phyloP scores from a whole-genome alignment of 306 rosid species.

The Geum urbanum region DNA sequence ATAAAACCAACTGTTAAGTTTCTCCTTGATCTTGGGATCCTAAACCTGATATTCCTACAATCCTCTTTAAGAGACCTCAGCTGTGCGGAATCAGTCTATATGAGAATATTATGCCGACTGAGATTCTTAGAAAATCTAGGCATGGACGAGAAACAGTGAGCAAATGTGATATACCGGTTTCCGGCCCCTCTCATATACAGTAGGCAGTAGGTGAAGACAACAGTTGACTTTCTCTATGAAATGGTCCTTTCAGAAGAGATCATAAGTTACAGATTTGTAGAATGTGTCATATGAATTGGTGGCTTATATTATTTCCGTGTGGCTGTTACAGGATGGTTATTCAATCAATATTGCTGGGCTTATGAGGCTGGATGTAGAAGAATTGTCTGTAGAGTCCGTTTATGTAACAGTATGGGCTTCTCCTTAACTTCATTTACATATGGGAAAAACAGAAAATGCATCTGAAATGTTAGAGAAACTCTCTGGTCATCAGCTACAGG shows the following conservation, averaged over 20 bases:
- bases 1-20: slow-evolving; percentile 87
- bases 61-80: slow-evolving; percentile 82
- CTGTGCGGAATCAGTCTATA: slow-evolving; percentile 87
- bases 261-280: too few species aligned
- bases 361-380: slow-evolving; percentile 84
- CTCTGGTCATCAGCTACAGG: slow-evolving; percentile 87
- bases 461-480: slow-evolving; percentile 55
- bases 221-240: slow-evolving; percentile 55
- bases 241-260: slow-evolving; percentile 64
- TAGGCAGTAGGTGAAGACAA: slow-evolving; percentile 58
- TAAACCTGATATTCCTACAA: slow-evolving; percentile 56
- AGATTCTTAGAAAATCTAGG: slow-evolving; percentile 69
- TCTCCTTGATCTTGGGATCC: slow-evolving; percentile 79
- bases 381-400: slow-evolving; percentile 55
- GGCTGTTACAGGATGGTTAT: too few species aligned
- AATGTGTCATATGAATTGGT: too few species aligned
- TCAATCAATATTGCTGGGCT: slow-evolving; percentile 89
- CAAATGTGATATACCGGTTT: slow-evolving; percentile 76
- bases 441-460: slow-evolving; percentile 87
- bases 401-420: slow-evolving; percentile 93
- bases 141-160: slow-evolving; percentile 86
- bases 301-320: too few species aligned
- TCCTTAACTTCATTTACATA: slow-evolving; percentile 76
- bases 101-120: slow-evolving; percentile 79
- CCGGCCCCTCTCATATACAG: slow-evolving; percentile 82